phyloP scores from a whole-genome alignment of 192 early-diverging fungal species.

The Coemansia sp. region DNA sequence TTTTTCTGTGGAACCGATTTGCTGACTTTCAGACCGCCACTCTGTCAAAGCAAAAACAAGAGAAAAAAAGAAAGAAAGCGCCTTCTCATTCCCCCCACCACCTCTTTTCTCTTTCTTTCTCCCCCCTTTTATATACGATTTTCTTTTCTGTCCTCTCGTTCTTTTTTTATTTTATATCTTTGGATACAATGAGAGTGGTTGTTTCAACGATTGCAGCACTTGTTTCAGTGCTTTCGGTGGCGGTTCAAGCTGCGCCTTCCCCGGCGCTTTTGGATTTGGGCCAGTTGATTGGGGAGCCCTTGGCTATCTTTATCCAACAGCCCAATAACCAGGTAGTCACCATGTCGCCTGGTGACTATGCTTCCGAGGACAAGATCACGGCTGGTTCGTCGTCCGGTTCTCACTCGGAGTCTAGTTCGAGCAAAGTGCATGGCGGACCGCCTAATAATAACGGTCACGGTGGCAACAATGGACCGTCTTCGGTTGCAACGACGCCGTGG shows the following conservation, averaged over 20 bases:
- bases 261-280: constrained; percentile 2
- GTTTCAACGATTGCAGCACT: background rate
- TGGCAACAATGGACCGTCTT: background rate
- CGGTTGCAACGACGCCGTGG: background rate
- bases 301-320: constrained; percentile 8
- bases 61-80: too few species aligned
- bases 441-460: background rate
- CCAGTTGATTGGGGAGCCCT: constrained; percentile 7
- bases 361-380: background rate
- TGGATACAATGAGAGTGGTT: constrained; percentile 1
- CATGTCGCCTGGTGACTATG: background rate
- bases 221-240: background rate
- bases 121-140: background rate
- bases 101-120: background rate
- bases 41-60: too few species aligned
- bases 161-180: constrained; percentile 5
- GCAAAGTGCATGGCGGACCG: background rate
- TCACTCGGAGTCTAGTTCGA: background rate
- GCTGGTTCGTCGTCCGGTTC: background rate
- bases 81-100: background rate
- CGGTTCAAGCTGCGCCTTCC: background rate
- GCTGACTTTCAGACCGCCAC: too few species aligned
- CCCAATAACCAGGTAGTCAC: background rate
- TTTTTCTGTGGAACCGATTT: too few species aligned
- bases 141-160: constrained; percentile 1